Percentiles rank a stretch among this genome's conserved stretches.
phyloP scores from a whole-genome alignment of 306 rosid genomes.

The Rosa chinensis region DNA sequence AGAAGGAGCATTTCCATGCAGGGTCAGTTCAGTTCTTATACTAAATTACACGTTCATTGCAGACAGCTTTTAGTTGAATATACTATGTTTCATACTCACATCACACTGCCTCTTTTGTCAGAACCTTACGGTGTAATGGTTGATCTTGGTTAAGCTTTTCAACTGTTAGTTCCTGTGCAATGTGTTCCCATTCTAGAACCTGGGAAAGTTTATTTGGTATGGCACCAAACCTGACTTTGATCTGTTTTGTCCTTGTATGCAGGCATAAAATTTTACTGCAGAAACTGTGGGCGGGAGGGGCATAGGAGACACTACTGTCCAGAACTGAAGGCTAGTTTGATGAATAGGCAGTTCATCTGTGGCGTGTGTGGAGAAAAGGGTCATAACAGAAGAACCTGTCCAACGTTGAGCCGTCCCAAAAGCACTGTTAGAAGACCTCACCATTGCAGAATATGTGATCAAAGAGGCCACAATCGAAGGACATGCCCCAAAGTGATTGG shows the following conservation, averaged over 20 bases:
- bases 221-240: slow-evolving; percentile 11
- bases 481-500: slow-evolving; percentile 48
- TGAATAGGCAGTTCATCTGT: slow-evolving; percentile 48
- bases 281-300: slow-evolving; percentile 88
- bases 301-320: slow-evolving; percentile 90
- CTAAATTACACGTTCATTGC: slow-evolving; percentile 7
- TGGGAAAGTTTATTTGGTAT: background rate
- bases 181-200: background rate
- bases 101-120: background rate
- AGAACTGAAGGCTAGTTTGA: slow-evolving; percentile 53
- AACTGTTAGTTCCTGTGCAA: background rate
- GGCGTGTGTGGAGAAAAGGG: slow-evolving; percentile 71
- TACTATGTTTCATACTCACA: background rate
- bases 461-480: slow-evolving; percentile 64
- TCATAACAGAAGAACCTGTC: slow-evolving; percentile 83
- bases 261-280: slow-evolving; percentile 82
- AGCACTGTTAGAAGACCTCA: slow-evolving; percentile 33
- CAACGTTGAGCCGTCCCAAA: slow-evolving; percentile 27
- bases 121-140: background rate
- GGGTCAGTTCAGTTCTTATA: slow-evolving; percentile 45
- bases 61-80: background rate
- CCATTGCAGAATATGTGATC: slow-evolving; percentile 54
- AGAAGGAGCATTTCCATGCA: slow-evolving; percentile 88
- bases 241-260: slow-evolving; percentile 23
- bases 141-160: background rate